Base-by-base conservation (phyloP, 2,329 filamentous ascomycete genomes). In the Exophiala viscosa region DNA sequence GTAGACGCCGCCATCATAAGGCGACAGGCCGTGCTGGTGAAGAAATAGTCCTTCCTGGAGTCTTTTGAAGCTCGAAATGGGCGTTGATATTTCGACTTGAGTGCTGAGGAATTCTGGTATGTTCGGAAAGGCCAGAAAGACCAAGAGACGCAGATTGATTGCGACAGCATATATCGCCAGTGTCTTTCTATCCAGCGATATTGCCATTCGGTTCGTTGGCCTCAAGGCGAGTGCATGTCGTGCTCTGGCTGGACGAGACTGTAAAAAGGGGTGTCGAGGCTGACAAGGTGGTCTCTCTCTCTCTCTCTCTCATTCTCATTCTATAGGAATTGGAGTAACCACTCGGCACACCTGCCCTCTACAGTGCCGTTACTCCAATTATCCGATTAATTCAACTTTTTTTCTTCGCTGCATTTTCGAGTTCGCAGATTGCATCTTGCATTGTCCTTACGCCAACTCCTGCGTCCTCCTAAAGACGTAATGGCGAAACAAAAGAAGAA, bases 11-110 rank as follows among this genome's bases (percentile, higher is more conserved):
- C 93, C 93, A 69, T 99, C 90, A 74, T 97, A 99, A 1, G 93
- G 93, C 55, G 90, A 96, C 52, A 97, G 88, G 74, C 96, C 95
- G 70, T 95, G 89, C 60, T 88, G 91, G 70, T 97, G 97, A 17
- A 99, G 83, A 66, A 96, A 99, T 52, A 99, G 76, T 15, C 93
- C 93, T 73, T 99, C 93, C 78, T 97, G 92, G 50, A 97, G 90
- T 82, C 93, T 83, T 77, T 97, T 97, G 81, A 96, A 99, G 80
- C 92, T 96, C 64, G 90, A 96, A 42, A 97, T 87, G 35, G 93
- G 92, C 17, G 93, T 99, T 40, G 93, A 96, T 65, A 99, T 87
- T 77, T 99, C 93, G 64, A 96, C 93, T 67, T 93, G 87, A 60
- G 87, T 88, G 15, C 90, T 93, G 58, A 99, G 79, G 58, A 96